Base-by-base conservation (phyloP, 1,284 basidiomycete species). In the Apiotrichum akiyoshidainum region DNA sequence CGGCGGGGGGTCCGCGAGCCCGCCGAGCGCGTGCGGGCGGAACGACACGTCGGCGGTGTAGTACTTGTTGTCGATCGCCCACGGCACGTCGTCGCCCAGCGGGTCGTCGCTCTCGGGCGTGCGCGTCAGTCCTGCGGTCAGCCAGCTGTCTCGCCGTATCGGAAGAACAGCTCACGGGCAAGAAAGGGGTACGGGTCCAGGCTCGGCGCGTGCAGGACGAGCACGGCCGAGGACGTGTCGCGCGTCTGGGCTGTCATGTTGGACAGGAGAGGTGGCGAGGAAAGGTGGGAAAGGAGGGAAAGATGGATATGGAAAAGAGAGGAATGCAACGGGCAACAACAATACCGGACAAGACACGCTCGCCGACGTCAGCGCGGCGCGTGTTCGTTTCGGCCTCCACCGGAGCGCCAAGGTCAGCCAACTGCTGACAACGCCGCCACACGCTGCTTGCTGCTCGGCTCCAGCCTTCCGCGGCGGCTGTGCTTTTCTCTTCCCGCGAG, bases 11-110 rank as follows among this genome's bases (percentile, higher is more conserved):
- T 9, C 14, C 16, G 26, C 26, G 26, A 31, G 80, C 79, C 14
- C 58, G 49, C 54, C 56, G 0, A 69, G 48, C 12, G 61, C 40
- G 21, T 65, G 53, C n/a, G 82, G 75, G 8, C 83, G 79, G 68
- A 92, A 88, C 56, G 85, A 82, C 8, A 92, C 87, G 54, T 83
- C 77, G 5, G 90, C 90, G 13, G 85, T 83, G 77, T 92, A 93
- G 76, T 93, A 93, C 74, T 85, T 88, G 80, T 93, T 92, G 59
- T 81, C 79, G 60, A 93, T 88, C 35, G 82, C 86, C 88, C 89
- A 92, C 14, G 85, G 86, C 37, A 88, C 75, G 1, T 21, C 21
- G 13, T 55, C 53, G 39, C 41, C 41, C 4, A 51, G 39, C 16
- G 51, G 26, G 45, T 50, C 55, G 1, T 59, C 53, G 21, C 40